phyloP scores from a whole-genome alignment of 192 early-diverging fungal species.

The Backusella australiensis region DNA sequence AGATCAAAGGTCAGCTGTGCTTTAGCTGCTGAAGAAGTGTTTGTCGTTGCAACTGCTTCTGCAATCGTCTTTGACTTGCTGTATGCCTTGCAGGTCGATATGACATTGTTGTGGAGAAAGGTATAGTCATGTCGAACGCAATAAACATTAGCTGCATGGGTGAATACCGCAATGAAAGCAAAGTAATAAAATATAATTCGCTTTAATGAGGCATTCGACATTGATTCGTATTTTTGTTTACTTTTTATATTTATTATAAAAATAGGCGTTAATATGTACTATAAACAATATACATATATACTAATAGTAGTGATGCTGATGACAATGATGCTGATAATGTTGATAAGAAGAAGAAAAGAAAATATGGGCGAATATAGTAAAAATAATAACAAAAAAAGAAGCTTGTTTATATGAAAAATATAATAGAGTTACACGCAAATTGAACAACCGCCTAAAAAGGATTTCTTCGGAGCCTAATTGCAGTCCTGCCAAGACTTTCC shows the following conservation, averaged over 20 bases:
- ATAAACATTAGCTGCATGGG: background rate
- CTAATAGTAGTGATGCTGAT: too few relatives aligned
- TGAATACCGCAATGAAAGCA: background rate
- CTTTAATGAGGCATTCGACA: background rate
- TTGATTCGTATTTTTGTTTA: background rate
- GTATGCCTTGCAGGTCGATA: background rate
- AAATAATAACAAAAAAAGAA: background rate
- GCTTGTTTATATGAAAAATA: background rate
- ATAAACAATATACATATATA: background rate
- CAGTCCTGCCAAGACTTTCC: constrained; percentile 7
- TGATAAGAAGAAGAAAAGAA: background rate
- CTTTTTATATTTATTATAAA: background rate
- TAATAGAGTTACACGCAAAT: background rate
- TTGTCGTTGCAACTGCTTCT: background rate
- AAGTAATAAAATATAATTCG: background rate
- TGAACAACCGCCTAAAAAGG: background rate
- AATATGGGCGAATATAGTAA: background rate
- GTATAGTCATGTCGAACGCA: background rate
- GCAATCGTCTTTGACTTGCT: background rate
- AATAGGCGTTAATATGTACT: background rate
- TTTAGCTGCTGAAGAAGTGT: background rate
- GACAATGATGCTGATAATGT: too few relatives aligned
- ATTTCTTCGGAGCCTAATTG: background rate
- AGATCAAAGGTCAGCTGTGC: background rate
- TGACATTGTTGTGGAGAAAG: background rate